Base-by-base conservation (phyloP, 2,329 filamentous ascomycete species). In the Alternaria dauci region DNA sequence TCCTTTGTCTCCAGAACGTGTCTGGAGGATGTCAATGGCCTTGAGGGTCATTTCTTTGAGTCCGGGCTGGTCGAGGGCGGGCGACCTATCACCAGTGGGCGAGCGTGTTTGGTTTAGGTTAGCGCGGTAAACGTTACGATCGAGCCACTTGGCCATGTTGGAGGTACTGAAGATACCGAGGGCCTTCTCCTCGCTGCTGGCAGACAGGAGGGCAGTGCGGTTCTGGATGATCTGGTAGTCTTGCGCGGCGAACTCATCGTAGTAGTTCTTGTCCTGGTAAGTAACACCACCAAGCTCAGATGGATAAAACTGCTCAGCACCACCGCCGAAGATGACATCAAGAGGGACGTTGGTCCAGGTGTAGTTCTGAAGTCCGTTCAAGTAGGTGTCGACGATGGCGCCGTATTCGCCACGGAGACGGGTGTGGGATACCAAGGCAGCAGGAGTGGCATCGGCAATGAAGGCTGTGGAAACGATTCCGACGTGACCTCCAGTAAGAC, bases 11-110 rank as follows among this genome's bases (percentile, higher is more conserved):
- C 85, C 85, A 28, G 88, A 87, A 59, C 82, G 81, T 39, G 83
- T 83, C 76, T 90, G 81, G n/a, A 95, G 86, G 54, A 94, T 88
- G 60, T 94, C 91, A 51, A 95, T 86, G 25, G 92, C 92, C 82
- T 96, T 96, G 69, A 94, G 83, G 0, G 92, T 94, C 92, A 96
- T 96, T 44, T 95, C 91, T 80, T 93, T 94, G 52, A 95, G 87
- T 5, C 92, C 92, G 0, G 92, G 92, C 28, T 94, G 87, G 72
- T 95, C 91, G 8, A 85, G 83, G 5, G 91, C 91, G 41, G 90
- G 82, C 16, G 81, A 82, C 42, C 85, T 83, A 63, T 84, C 84
- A 52, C 91, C 91, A 11, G 86, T 83, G 1, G 92, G 91, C 69
- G 90, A 85, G 77, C 94, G 92, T 59, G 85, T 85, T 63, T 89